Conservation (phyloP, 257 asterid genomes). For the Voacanga thouarsii region DNA sequence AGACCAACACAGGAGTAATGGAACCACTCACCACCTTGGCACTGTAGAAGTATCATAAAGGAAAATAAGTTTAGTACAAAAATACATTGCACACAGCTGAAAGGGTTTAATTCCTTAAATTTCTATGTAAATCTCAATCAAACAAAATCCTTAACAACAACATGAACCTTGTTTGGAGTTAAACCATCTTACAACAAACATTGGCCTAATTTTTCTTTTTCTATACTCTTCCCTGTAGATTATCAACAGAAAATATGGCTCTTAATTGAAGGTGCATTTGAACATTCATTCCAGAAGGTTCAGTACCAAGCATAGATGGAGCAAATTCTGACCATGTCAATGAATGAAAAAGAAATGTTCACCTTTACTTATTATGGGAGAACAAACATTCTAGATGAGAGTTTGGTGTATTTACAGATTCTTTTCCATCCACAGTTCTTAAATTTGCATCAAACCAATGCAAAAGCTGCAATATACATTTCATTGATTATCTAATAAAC, state of each 20-base stretch:
- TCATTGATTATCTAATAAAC: neutral
- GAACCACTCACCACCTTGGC: constrained; percentile 99
- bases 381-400: neutral
- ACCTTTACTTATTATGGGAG: neutral
- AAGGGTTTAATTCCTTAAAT: neutral
- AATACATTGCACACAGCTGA: neutral
- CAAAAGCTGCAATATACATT: neutral
- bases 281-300: neutral
- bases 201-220: neutral
- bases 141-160: no score
- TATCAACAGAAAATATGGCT: neutral
- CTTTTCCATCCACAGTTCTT: neutral
- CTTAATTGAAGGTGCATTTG: neutral
- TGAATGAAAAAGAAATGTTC: neutral
- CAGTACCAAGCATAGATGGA: neutral
- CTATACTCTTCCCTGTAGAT: neutral
- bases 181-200: neutral
- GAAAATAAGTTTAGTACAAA: neutral
- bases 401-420: neutral
- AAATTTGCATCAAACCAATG: neutral
- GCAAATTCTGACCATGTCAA: neutral
- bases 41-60: constrained; percentile 33
- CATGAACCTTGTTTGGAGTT: neutral
- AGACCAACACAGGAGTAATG: constrained; percentile 97
- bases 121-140: no score